Evolutionary conservation across 1,139 yeast genomes (phyloP), one percentile per base, ranked within the genome.

Genomic region (Arxiozyma telluris): DNA sequence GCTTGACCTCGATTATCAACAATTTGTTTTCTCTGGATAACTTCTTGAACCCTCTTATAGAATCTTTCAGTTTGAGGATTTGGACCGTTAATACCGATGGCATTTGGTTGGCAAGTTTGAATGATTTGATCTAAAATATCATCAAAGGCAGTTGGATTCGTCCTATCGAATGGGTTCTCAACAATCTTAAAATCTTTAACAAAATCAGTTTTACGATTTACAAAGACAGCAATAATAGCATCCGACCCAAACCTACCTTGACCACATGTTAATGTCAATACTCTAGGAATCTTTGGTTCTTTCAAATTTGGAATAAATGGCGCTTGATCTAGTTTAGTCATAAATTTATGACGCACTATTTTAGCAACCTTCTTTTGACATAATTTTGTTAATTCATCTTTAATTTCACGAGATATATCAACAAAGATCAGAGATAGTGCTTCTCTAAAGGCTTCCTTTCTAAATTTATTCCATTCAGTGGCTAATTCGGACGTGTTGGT

Each of bases 11-110:
- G 57, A 51, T 80, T 87, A 30, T 77, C 77, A 53, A 77, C 81
- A 17, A 82, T 83, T 25, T 78, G 77, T 60, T 87, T 80, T 21
- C 73, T 75, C 51, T 78, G 77, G 18, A 88, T 79, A 52, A 87
- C 80, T 44, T 78, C 81, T 50, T 74, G 75, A 17, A 90, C 67
- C 42, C 79, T 77, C 55, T 80, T 83, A 64, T 72, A 80, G 47
- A 93, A 75, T 53, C 77, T 77, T 57, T 84, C 81, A 3, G 91
- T 76, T 56, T 79, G 80, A 12, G 91, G 90, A 59, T 88, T 87
- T 69, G 83, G 87, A 11, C 98, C 98, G 44, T 96, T 83, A 55
- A 93, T 76, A 45, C 88, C 97, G 65, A 94, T 80, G 12, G 90
- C 96, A 70, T 93, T 97, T 0, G 98, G 97, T 53, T 74, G 76